Evolutionary conservation across 805 yeast species (phyloP).

Genomic region (Candida dajiaensis): DNA sequence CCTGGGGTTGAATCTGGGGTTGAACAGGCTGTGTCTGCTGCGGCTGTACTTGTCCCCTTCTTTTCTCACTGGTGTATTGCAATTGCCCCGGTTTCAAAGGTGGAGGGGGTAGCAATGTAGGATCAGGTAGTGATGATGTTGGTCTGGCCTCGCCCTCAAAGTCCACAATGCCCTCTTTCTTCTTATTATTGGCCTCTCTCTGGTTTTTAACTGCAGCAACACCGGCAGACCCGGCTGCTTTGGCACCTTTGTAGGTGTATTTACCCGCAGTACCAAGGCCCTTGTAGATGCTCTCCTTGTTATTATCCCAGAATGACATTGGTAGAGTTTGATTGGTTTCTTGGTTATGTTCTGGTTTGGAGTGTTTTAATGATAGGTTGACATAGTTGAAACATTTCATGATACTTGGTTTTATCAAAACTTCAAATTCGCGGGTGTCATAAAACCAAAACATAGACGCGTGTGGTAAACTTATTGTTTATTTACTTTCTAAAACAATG

Average conservation of each 20-base stretch:
- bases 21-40: constrained; percentile 7
- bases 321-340: background rate
- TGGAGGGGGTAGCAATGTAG: constrained; percentile 30
- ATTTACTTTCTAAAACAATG: background rate
- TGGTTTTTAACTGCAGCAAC: constrained; percentile 33
- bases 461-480: too few species aligned
- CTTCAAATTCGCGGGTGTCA: background rate
- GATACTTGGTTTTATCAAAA: background rate
- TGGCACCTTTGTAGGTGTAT: constrained; percentile 32
- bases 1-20: constrained; percentile 8
- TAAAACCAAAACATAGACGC: too few species aligned
- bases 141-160: constrained; percentile 7
- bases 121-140: constrained; percentile 10
- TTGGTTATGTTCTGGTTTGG: too few species aligned
- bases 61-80: constrained; percentile 24
- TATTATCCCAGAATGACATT: constrained; percentile 35
- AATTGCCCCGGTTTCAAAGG: constrained; percentile 33
- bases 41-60: background rate
- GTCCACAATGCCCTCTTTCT: background rate
- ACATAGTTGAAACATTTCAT: too few species aligned
- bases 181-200: background rate
- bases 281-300: constrained; percentile 32
- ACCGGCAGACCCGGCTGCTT: constrained; percentile 35
- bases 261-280: constrained; percentile 33
- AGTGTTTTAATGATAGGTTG: too few species aligned